Base-by-base conservation (phyloP, 495 filamentous ascomycete species). In the Annulohypoxylon bovei region DNA sequence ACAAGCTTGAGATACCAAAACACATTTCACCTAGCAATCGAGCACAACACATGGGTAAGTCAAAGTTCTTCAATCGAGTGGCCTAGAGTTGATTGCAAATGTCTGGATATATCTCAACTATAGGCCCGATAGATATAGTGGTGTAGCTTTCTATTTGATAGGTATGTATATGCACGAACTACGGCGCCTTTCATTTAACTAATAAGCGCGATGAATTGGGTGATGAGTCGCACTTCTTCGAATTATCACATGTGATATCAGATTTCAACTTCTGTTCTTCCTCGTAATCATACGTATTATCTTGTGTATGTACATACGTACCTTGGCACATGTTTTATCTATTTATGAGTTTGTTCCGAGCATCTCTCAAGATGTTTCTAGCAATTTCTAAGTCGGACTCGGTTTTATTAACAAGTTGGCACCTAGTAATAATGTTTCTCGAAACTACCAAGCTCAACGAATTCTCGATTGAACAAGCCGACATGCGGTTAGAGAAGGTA, bases 381-480 rank as follows among this genome's bases (percentile, higher is more conserved):
- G 28, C 28, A 39, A 20, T 62, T 49, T 44, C 47, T 27, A 28
- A 16, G 32, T 44, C 47, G 37, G 49, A 16, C 23, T 50, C 16
- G n/a, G 65, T 6, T 53, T 61, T 50, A 14, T 68, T 57, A 5
- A 5, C 37, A 2, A 14, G 37, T 8, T 33, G 58, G 14, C n/a
- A n/a, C n/a, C n/a, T n/a, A 11, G 25, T 62, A 42, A n/a, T 22
- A 42, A 44, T 14, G 25, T 9, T 70, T 70, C 60, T 70, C 60
- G 61, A 70, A 70, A 16, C 16, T 63, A 40, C 37, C 30, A 23
- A 16, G 44, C 25, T 25, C n/a, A 16, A 25, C 5, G 7, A 16
- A 56, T 47, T 25, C 4, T 53, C 16, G 63, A 54, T 52, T 18
- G 32, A 53, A 11, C 3, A 23, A 68, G 0, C 47, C 57, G 47